Evolutionary conservation across 2,329 filamentous ascomycete species (phyloP), one percentile per base, ranked within the genome.

Genomic region (Cordyceps tenuipes): DNA sequence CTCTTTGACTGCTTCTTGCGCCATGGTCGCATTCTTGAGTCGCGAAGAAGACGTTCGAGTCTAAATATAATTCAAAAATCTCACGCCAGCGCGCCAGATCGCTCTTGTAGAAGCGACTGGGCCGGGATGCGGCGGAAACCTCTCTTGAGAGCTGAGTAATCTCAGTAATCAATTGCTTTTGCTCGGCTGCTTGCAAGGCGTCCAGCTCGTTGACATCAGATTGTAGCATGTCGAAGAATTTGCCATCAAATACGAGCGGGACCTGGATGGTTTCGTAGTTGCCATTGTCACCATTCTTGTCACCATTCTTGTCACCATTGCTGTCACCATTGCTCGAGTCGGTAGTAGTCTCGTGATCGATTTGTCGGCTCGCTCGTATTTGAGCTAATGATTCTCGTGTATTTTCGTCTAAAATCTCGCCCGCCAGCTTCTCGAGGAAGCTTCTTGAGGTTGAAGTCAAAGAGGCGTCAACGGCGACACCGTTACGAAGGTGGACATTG

Each of bases 11-110:
- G 55, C 82, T 81, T 55, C 90, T 81, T 2, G 82, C 79, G 15
- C 89, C 88, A 60, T 87, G 85, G 64, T 90, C 86, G 36, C 75
- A 74, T 70, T 95, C 90, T 34, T 84, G 82, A 0, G 86, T 88
- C 1, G 89, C 90, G 70, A 94, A 94, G 75, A 96, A 96, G 34
- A 95, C 80, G 59, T 87, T 83, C 8, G 87, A 87, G 60, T 94
- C 87, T 13, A 92, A 75, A 68, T 96, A 96, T 0, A 93, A 75
- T 62, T 91, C 86, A 67, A 96, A 93, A 63, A 96, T 86, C 64
- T 87, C 81, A 53, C 91, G 83, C 91, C 91, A 96, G 43, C 81
- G 81, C 57, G 85, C 83, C 26, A 95, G 74, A 68, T 94, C 88
- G 49, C 80, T 85, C 63, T 81, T 83, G 50, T 82, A 80, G 21